Evolutionary conservation across 768 basidiomycete genomes (phyloP).

Genomic region (Termitomyces sp.): DNA sequence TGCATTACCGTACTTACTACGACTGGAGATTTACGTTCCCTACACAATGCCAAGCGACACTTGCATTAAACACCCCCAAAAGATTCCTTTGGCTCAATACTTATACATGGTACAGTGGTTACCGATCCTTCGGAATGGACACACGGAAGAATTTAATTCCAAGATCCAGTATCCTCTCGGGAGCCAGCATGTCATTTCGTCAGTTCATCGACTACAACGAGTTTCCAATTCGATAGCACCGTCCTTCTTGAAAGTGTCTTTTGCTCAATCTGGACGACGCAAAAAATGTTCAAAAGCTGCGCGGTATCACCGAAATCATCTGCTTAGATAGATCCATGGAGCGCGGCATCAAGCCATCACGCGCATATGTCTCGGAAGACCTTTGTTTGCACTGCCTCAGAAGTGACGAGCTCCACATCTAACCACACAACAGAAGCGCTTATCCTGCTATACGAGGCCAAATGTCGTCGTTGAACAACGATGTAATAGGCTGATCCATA

Average conservation of each 20-base stretch:
- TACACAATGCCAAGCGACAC: background rate
- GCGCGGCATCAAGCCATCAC: background rate
- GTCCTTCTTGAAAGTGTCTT: background rate
- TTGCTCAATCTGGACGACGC: background rate
- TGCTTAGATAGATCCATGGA: background rate
- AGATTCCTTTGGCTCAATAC: no score
- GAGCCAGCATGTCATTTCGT: background rate
- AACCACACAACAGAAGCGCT: background rate
- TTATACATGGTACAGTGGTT: background rate
- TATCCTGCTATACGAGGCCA: background rate
- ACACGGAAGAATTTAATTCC: background rate
- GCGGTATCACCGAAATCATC: background rate
- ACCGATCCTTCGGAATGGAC: background rate
- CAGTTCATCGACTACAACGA: background rate
- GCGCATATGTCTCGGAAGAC: background rate
- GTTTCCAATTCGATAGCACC: background rate
- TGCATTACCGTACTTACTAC: background rate
- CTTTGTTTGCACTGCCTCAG: background rate
- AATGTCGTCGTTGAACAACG: background rate
- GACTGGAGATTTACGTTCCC: background rate
- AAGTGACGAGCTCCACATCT: no score
- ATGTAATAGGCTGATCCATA: background rate
- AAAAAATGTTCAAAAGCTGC: background rate
- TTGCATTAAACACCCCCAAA: background rate
- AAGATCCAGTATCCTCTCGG: background rate